phyloP scores from a whole-genome alignment of 2,329 filamentous ascomycete genomes.

The Anisogramma anomala region DNA sequence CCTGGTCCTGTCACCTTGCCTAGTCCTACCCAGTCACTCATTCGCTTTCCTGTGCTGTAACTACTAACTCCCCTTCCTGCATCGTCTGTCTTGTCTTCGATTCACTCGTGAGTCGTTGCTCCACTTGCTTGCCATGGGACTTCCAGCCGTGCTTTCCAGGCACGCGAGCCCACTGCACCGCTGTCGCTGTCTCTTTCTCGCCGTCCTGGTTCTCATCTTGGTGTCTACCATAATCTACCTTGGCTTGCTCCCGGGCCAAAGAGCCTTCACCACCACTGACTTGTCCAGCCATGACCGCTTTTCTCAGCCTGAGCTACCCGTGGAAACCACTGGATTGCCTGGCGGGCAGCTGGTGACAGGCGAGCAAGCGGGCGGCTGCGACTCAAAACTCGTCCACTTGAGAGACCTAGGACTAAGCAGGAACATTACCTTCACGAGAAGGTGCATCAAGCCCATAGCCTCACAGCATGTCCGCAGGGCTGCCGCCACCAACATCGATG shows the following conservation, averaged over 20 bases:
- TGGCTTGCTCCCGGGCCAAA: not conserved
- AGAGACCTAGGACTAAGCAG: constrained; percentile 1
- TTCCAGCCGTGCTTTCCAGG: not conserved
- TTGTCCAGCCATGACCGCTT: not conserved
- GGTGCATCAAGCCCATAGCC: constrained; percentile 8
- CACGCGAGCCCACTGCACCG: not conserved
- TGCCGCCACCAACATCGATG: constrained; percentile 2
- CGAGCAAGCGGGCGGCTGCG: not conserved
- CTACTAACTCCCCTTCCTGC: too few species aligned
- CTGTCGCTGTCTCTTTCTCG: not conserved
- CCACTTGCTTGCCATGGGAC: not conserved
- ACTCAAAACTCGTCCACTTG: not conserved
- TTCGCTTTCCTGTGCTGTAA: too few species aligned
- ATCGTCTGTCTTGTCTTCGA: too few species aligned
- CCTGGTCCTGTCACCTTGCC: too few species aligned
- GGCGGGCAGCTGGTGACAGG: too few species aligned
- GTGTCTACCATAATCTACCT: not conserved
- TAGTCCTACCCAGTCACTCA: too few species aligned
- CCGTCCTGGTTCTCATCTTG: not conserved
- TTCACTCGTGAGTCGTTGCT: too few species aligned
- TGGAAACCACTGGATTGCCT: too few species aligned
- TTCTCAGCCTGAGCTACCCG: not conserved
- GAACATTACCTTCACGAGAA: constrained; percentile 8
- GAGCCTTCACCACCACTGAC: not conserved
- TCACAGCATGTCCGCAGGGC: not conserved